Base-by-base conservation (phyloP, 2,329 filamentous ascomycete genomes). In the Arthrobotrys musiformis region DNA sequence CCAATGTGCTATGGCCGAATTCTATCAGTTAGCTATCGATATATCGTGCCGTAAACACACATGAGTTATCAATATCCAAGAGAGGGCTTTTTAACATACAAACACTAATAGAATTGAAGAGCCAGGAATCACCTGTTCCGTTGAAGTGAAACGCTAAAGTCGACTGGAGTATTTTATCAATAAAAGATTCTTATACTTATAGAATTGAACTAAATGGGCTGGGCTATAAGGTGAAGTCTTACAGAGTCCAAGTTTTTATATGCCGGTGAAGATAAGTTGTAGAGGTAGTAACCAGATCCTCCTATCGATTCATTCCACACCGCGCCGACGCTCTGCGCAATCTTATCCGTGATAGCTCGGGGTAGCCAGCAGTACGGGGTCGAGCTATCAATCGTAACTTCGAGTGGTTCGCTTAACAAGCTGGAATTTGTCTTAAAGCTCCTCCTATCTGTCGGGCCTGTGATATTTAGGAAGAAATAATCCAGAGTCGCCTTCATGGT, bases 311-410 rank as follows among this genome's bases (percentile, higher is more conserved):
- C 66, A 48, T 77, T 70, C 73, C 73, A 77, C 1, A 77, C 66
- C 7, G 73, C 73, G 2, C 73, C 73, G 24, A 77, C 73, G 19
- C 73, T 77, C 42, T 67, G 73, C 4, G 73, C 73, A 17, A 77
- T 77, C 24, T 6, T 28, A 30, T 77, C 73, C 2, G 73, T 70
- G 9, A 77, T 66, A 2, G 26, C 17, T 9, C 60, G 42, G 1
- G 73, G 73, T n/a, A 77, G 17, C 73, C 73, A 77, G 33, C 60
- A 70, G 30, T 46, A 77, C 15, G 73, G 73, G 2, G 73, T 77
- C 7, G 73, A 70, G 11, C 73, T 77, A 48, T 77, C 73, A 9
- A 77, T 70, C 2, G 35, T 67, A 11, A 77, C 66, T 35, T 77
- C 28, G 19, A 77, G 52, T 2, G 73, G 60, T 2, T 30, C 30